These are phyloP conservation scores for Zelonia costaricensis DNA, from an alignment of 208 protist genomes.

Conservation along the genomic window DNA sequence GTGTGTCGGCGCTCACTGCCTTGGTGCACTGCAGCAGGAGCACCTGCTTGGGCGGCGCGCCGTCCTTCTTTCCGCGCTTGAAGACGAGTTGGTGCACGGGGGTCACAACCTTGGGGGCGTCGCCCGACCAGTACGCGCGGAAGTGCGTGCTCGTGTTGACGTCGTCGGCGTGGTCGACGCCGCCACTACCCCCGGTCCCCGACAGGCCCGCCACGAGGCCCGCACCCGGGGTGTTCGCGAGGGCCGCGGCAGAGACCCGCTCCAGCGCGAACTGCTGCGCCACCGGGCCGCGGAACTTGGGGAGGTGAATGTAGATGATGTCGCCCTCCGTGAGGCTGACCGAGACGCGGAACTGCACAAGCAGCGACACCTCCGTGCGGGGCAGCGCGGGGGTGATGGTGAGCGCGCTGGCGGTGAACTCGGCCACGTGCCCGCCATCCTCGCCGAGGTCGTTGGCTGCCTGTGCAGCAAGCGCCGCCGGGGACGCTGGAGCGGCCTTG, in stretches of 20 bases:
- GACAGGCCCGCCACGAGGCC: not conserved
- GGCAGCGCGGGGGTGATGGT: constrained; percentile 60
- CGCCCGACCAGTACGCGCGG: constrained; percentile 78
- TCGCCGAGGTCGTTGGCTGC: not conserved
- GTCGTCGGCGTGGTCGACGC: constrained; percentile 28
- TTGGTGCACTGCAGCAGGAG: constrained; percentile 64
- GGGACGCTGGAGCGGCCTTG: not conserved
- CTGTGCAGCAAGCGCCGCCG: not conserved
- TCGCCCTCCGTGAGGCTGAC: constrained; percentile 63
- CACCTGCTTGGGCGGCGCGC: constrained; percentile 64
- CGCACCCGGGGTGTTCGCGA: not conserved
- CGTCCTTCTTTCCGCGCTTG: constrained; percentile 51
- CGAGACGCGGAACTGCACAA: constrained; percentile 70
- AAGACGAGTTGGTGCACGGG: constrained; percentile 12
- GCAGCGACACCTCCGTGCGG: constrained; percentile 51
- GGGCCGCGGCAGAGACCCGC: constrained; percentile 1
- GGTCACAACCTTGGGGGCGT: constrained; percentile 18
- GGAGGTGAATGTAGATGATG: constrained; percentile 55
- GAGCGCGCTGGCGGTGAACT: constrained; percentile 61
- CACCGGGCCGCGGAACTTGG: constrained; percentile 55
- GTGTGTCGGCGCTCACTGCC: constrained; percentile 48
- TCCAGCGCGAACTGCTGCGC: constrained; percentile 62
- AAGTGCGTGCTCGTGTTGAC: constrained; percentile 51
- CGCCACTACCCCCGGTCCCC: not conserved
- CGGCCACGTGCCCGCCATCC: constrained; percentile 23